Percentiles rank a stretch among this genome's conserved stretches.
phyloP scores from a whole-genome alignment of 495 filamentous ascomycete genomes.

The Podospora sp. region DNA sequence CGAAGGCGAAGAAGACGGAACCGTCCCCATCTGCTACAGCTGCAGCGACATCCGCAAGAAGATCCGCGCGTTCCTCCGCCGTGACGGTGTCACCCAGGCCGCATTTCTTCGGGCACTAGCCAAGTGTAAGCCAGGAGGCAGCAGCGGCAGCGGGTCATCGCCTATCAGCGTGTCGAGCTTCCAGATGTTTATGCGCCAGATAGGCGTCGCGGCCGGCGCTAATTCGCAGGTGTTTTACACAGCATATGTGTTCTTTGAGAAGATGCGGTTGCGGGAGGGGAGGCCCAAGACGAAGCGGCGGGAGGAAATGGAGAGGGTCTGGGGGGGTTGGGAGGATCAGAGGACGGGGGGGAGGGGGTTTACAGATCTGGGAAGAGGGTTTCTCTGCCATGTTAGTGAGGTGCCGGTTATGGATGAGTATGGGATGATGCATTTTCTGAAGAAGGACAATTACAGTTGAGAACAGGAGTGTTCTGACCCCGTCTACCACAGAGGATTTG shows the following conservation, averaged over 20 bases:
- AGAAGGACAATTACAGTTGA: too few relatives aligned
- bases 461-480: too few relatives aligned
- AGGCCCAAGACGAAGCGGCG: constrained; percentile 55
- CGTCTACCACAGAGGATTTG: too few relatives aligned
- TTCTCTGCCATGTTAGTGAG: background rate
- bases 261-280: constrained; percentile 52
- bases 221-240: constrained; percentile 48
- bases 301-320: constrained; percentile 54
- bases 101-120: constrained; percentile 48
- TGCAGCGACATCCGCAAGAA: constrained; percentile 58
- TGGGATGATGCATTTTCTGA: background rate
- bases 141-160: background rate
- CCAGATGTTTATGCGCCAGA: constrained; percentile 50
- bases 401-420: background rate
- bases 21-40: constrained; percentile 51
- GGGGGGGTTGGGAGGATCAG: background rate
- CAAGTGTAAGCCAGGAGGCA: constrained; percentile 22
- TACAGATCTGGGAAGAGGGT: background rate
- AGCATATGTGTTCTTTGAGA: constrained; percentile 59
- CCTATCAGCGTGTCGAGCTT: constrained; percentile 29
- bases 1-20: constrained; percentile 41
- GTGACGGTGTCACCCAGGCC: constrained; percentile 49
- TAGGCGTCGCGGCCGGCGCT: constrained; percentile 47
- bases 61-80: constrained; percentile 49
- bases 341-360: background rate